Conservation (phyloP, 2,329 filamentous ascomycete genomes). For the Plenodomus tracheiphilus region DNA sequence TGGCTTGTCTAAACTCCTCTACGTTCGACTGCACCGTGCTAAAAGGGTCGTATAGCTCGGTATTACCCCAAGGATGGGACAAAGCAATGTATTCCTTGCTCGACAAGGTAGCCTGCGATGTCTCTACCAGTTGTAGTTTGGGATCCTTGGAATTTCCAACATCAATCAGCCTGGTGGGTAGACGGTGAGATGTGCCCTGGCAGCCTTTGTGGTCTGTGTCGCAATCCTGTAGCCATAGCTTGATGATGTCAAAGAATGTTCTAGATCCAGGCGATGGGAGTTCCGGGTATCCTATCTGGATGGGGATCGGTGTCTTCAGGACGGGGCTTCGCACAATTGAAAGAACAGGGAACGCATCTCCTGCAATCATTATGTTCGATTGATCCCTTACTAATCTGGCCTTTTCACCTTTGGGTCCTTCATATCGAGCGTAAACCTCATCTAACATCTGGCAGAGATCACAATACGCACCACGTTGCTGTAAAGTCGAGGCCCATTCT, state of each 20-base stretch:
- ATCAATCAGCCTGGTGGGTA: slow-evolving; percentile 16
- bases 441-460: too few relatives aligned
- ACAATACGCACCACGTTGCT: too few relatives aligned
- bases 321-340: background rate
- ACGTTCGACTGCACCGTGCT: background rate
- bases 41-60: slow-evolving; percentile 3
- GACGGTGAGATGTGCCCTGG: too few relatives aligned
- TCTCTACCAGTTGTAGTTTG: slow-evolving; percentile 7
- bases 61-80: slow-evolving; percentile 19
- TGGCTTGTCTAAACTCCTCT: background rate
- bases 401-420: too few relatives aligned
- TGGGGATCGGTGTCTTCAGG: background rate
- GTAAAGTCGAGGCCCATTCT: background rate
- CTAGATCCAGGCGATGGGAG: slow-evolving; percentile 2
- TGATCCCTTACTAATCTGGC: background rate
- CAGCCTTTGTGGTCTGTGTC: slow-evolving; percentile 1
- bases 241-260: slow-evolving; percentile 8
- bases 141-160: slow-evolving; percentile 3
- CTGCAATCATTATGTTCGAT: too few relatives aligned
- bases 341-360: slow-evolving; percentile 4
- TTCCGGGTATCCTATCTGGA: slow-evolving; percentile 16
- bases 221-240: slow-evolving; percentile 13
- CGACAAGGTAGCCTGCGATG: background rate
- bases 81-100: slow-evolving; percentile 14
- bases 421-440: too few relatives aligned